Percentiles rank a stretch among this genome's conserved stretches.
These are phyloP conservation scores for Lactarius evosmus DNA, from an alignment of 768 basidiomycete genomes.

Conservation along the genomic window DNA sequence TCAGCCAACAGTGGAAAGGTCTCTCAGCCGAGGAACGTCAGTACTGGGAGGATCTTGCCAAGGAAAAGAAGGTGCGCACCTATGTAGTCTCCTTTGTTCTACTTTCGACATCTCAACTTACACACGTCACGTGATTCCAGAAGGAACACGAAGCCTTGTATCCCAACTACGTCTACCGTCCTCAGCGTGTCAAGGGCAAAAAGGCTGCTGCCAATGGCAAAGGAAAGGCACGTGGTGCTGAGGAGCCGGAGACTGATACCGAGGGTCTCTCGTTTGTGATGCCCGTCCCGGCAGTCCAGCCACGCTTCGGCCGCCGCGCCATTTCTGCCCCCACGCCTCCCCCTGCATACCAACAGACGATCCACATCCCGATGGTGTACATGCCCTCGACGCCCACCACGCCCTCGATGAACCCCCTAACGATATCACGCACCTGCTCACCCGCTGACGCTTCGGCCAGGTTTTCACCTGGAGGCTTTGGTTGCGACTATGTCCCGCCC, in stretches of 20 bases:
- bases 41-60: conserved; percentile 74
- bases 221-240: conserved; percentile 46
- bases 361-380: conserved; percentile 63
- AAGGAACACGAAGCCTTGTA: conserved; percentile 73
- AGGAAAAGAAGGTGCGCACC: conserved; percentile 75
- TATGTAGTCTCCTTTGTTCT: conserved; percentile 31
- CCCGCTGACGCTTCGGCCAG: conserved; percentile 36
- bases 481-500: conserved; percentile 55
- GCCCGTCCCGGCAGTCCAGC: conserved; percentile 34
- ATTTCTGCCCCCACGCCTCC: conserved; percentile 62
- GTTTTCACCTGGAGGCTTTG: conserved; percentile 39
- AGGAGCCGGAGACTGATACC: conserved; percentile 25
- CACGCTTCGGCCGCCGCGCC: conserved; percentile 41
- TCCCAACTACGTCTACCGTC: conserved; percentile 77
- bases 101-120: conserved; percentile 18
- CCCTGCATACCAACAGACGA: conserved; percentile 63
- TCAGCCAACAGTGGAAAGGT: conserved; percentile 77
- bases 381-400: conserved; percentile 65
- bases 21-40: conserved; percentile 61
- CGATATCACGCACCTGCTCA: conserved; percentile 50
- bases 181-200: conserved; percentile 60
- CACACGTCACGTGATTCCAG: conserved; percentile 69
- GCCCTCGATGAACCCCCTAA: conserved; percentile 52
- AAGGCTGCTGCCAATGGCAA: conserved; percentile 50
- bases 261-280: conserved; percentile 46